Evolutionary conservation across 2,329 filamentous ascomycete species (phyloP).

Genomic region (Dactylellina sp.): DNA sequence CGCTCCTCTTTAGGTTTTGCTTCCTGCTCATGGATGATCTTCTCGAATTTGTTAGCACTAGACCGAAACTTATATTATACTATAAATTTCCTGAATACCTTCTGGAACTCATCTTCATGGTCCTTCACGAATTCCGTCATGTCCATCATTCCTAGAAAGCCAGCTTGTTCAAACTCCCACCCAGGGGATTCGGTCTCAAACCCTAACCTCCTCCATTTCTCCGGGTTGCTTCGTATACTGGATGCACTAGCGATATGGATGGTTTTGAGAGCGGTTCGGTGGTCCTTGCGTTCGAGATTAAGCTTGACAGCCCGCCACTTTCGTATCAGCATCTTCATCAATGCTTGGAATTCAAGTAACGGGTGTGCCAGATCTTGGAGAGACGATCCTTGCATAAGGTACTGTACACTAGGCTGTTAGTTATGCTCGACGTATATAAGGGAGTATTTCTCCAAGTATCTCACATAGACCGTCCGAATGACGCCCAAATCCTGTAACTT

Average conservation of each 20-base stretch:
- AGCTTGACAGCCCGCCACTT: conserved; percentile 90
- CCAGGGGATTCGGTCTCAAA: conserved; percentile 91
- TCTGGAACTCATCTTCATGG: conserved; percentile 92
- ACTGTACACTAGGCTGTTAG: conserved; percentile 64
- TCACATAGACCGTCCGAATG: conserved; percentile 82
- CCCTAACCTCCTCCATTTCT: conserved; percentile 92
- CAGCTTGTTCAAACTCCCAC: conserved; percentile 84
- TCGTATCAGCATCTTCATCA: conserved; percentile 86
- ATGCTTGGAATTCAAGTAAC: conserved; percentile 88
- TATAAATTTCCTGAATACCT: conserved; percentile 68
- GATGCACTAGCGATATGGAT: conserved; percentile 85
- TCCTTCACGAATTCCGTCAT: conserved; percentile 92
- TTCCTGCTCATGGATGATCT: conserved; percentile 81
- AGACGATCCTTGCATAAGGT: conserved; percentile 92
- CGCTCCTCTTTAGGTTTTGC: conserved; percentile 76
- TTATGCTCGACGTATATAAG: neutral
- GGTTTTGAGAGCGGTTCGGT: conserved; percentile 85
- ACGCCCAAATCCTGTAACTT: conserved; percentile 90
- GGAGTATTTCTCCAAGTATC: neutral
- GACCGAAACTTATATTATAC: neutral
- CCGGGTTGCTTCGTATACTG: conserved; percentile 80
- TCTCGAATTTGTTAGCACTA: conserved; percentile 9
- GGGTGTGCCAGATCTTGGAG: conserved; percentile 91
- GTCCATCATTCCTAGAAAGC: conserved; percentile 97
- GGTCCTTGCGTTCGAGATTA: conserved; percentile 87